These are phyloP conservation scores for Graphiopsis chlorocephala DNA, from an alignment of 2,329 filamentous ascomycete species.

Conservation along the genomic window DNA sequence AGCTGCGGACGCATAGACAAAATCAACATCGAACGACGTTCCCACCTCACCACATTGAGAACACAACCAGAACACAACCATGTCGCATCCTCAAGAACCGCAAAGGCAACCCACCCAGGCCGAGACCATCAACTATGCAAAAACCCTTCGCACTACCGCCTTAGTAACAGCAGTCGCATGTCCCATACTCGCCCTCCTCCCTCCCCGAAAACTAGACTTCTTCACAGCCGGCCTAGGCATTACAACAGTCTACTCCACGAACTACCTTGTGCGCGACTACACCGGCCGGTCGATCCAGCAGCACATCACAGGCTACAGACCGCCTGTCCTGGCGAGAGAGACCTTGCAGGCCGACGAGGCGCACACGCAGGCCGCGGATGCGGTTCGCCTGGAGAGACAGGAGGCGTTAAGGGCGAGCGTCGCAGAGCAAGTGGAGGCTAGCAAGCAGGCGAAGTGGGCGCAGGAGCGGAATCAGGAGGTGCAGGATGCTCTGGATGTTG, in stretches of 20 bases:
- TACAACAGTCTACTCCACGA: conserved; percentile 49
- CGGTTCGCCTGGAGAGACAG: conserved; percentile 21
- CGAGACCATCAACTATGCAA: conserved; percentile 31
- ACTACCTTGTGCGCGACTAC: conserved; percentile 45
- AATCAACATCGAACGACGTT: background rate
- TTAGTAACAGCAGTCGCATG: conserved; percentile 51
- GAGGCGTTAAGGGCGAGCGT: conserved; percentile 27
- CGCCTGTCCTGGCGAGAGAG: background rate
- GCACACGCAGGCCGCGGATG: conserved; percentile 8
- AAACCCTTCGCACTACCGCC: conserved; percentile 45
- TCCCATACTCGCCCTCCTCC: conserved; percentile 54
- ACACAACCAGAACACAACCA: conserved; percentile 3
- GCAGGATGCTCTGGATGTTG: conserved; percentile 40
- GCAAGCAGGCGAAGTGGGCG: conserved; percentile 44
- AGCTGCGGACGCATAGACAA: background rate
- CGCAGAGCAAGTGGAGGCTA: conserved; percentile 29
- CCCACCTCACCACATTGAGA: background rate
- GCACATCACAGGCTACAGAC: conserved; percentile 22
- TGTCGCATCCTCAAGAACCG: conserved; percentile 29
- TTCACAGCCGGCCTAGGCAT: conserved; percentile 56
- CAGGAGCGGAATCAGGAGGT: conserved; percentile 43
- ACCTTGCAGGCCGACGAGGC: conserved; percentile 5
- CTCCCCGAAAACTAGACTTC: conserved; percentile 61
- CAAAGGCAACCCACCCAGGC: conserved; percentile 22
- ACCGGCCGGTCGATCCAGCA: conserved; percentile 32